Percentiles rank a stretch among this genome's conserved stretches.
phyloP scores from a whole-genome alignment of 2,329 filamentous ascomycete genomes.

The Fusarium sp. region DNA sequence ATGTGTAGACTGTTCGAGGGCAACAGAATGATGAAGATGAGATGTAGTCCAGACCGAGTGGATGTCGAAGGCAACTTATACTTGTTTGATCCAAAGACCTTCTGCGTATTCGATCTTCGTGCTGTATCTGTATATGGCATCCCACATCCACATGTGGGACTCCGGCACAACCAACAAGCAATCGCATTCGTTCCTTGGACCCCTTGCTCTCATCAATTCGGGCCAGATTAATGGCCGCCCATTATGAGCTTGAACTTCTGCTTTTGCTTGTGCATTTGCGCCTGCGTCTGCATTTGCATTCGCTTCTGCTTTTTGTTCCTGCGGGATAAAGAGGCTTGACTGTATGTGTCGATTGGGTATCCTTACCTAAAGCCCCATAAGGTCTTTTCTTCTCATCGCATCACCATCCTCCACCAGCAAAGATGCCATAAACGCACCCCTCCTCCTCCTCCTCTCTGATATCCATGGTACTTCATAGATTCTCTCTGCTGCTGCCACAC shows the following conservation, averaged over 20 bases:
- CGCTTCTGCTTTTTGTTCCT: conserved; percentile 36
- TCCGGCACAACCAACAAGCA: conserved; percentile 43
- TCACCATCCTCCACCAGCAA: conserved; percentile 36
- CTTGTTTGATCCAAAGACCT: conserved; percentile 36
- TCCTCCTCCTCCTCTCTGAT: conserved; percentile 12
- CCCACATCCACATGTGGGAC: conserved; percentile 44
- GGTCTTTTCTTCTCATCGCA: conserved; percentile 37
- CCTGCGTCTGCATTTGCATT: conserved; percentile 13
- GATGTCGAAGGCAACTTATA: conserved; percentile 52
- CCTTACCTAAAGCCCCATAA: conserved; percentile 50
- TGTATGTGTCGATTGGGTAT: conserved; percentile 51
- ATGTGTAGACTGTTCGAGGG: not conserved
- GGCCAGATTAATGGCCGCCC: conserved; percentile 28
- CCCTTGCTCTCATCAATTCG: conserved; percentile 21
- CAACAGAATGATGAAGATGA: conserved; percentile 13
- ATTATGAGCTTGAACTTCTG: conserved; percentile 39
- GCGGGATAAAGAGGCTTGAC: conserved; percentile 48
- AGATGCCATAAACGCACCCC: conserved; percentile 19
- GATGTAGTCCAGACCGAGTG: conserved; percentile 30
- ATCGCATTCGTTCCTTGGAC: conserved; percentile 27
- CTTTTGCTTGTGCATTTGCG: conserved; percentile 13
- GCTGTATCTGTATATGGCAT: conserved; percentile 42
- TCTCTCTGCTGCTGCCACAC: conserved; percentile 29
- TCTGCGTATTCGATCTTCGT: conserved; percentile 26
- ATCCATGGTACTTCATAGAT: conserved; percentile 1